Conservation (phyloP, 23 red algal genomes). For the Gracilaria caudata region DNA sequence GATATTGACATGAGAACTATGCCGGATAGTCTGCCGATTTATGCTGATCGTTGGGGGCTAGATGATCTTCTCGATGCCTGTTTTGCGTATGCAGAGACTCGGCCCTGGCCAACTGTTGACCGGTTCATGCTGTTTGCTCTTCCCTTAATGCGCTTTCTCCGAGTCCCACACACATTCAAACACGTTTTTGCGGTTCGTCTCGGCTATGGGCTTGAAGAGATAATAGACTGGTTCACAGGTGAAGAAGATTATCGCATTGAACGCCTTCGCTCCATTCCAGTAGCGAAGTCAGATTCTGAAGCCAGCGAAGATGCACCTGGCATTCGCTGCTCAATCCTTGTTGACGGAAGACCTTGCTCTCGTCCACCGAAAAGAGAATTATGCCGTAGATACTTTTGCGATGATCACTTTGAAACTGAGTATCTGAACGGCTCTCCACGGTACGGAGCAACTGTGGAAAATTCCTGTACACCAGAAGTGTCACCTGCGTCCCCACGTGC, state of each 20-base stretch:
- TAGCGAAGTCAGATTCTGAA: neutral
- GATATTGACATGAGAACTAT: conserved; percentile 22
- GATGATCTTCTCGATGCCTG: conserved; percentile 26
- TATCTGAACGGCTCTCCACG: neutral
- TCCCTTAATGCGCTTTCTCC: conserved; percentile 1
- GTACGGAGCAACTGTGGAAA: neutral
- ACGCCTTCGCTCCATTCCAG: neutral
- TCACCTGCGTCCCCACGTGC: neutral
- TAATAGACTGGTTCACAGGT: conserved; percentile 8
- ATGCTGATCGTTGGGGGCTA: conserved; percentile 24
- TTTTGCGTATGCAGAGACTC: conserved; percentile 11
- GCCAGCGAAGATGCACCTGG: neutral
- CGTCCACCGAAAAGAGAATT: neutral
- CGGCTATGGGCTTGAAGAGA: neutral
- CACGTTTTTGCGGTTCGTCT: conserved; percentile 13
- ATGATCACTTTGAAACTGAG: conserved; percentile 8
- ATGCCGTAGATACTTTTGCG: neutral
- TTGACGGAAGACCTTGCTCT: neutral
- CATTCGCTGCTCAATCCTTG: too few species aligned
- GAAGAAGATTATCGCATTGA: conserved; percentile 17
- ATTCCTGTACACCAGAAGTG: neutral
- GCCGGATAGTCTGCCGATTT: neutral
- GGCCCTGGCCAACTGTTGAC: neutral
- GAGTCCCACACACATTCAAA: conserved; percentile 18
- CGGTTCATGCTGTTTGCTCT: conserved; percentile 13